These are phyloP conservation scores for Lavandula angustifolia DNA, from an alignment of 257 asterid species.

Conservation along the genomic window DNA sequence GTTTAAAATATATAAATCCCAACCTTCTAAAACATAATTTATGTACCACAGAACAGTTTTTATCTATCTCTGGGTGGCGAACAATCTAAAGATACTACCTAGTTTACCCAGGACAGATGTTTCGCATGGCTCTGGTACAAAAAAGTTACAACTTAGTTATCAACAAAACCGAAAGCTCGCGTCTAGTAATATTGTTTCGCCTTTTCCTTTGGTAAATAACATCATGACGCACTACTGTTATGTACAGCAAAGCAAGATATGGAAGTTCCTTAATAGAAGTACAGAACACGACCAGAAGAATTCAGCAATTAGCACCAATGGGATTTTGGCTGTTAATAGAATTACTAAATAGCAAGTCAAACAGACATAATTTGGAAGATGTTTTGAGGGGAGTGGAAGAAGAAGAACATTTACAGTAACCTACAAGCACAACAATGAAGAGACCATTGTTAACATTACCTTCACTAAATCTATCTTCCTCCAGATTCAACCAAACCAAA, in stretches of 20 bases:
- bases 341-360: background rate
- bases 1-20: no score
- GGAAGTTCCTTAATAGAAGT: constrained; percentile 3
- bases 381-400: background rate
- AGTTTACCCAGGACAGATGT: no score
- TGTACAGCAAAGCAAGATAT: background rate
- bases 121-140: no score
- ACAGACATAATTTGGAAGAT: background rate
- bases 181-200: background rate
- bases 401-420: background rate
- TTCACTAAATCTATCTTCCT: background rate
- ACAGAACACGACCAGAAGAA: constrained; percentile 7
- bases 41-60: no score
- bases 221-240: background rate
- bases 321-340: background rate
- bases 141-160: no score
- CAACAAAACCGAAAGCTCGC: background rate
- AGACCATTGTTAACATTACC: background rate
- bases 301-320: constrained; percentile 3
- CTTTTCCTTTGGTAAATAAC: background rate
- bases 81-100: no score
- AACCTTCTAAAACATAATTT: no score
- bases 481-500: background rate
- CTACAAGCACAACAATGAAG: constrained; percentile 5
- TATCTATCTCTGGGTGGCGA: no score